Conservation (phyloP, 176 grass and related monocot species). For the Oryza brachyantha region DNA sequence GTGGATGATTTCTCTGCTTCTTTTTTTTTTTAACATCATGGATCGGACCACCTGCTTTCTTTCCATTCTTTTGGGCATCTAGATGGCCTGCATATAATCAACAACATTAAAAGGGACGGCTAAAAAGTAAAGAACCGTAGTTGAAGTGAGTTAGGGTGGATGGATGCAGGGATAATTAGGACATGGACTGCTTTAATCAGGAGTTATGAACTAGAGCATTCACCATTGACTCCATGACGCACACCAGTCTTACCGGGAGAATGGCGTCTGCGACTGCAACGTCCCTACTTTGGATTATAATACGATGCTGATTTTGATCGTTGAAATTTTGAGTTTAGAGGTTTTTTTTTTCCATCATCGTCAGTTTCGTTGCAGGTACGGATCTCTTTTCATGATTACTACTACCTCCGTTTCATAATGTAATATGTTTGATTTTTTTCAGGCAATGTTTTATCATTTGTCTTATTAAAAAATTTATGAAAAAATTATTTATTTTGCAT, state of each 20-base stretch:
- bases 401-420: too few species aligned
- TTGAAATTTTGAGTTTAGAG: too few species aligned
- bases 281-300: neutral
- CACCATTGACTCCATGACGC: constrained; percentile 18
- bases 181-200: neutral
- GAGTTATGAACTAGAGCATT: neutral
- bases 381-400: too few species aligned
- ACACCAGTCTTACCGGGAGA: neutral
- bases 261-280: neutral
- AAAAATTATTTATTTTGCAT: too few species aligned
- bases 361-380: too few species aligned
- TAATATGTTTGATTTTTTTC: too few species aligned
- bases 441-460: too few species aligned
- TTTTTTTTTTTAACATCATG: neutral
- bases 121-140: neutral
- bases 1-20: neutral
- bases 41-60: neutral
- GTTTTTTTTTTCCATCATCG: too few species aligned
- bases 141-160: neutral
- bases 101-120: neutral
- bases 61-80: neutral
- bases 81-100: neutral
- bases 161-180: neutral
- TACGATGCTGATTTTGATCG: too few species aligned
- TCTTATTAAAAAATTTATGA: too few species aligned